Conservation (phyloP, 129 eudicot species). For the Cynara cardunculus region DNA sequence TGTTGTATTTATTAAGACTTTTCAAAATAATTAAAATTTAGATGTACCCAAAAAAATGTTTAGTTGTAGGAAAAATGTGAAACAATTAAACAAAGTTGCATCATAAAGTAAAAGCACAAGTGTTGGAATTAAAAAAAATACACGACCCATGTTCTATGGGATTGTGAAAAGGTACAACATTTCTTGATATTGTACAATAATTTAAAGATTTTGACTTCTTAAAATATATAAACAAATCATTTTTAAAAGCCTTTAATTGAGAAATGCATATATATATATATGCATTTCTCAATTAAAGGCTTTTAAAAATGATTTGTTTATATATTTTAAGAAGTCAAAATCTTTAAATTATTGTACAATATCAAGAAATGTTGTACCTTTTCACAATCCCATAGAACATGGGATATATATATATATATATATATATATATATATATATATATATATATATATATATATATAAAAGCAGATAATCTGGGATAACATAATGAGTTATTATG, state of each 20-base stretch:
- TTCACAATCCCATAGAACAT: constrained; percentile 14
- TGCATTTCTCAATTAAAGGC: no score
- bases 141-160: constrained; percentile 14
- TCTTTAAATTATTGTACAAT: neutral
- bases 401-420: no score
- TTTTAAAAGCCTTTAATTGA: no score
- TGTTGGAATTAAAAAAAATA: neutral
- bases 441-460: no score
- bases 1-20: neutral
- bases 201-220: neutral
- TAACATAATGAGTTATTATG: no score
- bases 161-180: neutral
- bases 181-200: neutral
- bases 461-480: no score
- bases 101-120: constrained; percentile 10
- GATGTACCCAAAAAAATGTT: constrained; percentile 4
- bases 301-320: neutral
- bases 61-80: constrained; percentile 12
- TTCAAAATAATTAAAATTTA: neutral
- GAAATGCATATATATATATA: no score
- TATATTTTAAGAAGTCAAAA: neutral
- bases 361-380: neutral
- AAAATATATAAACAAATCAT: neutral
- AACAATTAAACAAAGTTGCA: constrained; percentile 14
- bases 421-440: no score